Percentiles rank a stretch among this genome's conserved stretches.
phyloP scores from a whole-genome alignment of 495 filamentous ascomycete genomes.

The Choiromyces venosus region DNA sequence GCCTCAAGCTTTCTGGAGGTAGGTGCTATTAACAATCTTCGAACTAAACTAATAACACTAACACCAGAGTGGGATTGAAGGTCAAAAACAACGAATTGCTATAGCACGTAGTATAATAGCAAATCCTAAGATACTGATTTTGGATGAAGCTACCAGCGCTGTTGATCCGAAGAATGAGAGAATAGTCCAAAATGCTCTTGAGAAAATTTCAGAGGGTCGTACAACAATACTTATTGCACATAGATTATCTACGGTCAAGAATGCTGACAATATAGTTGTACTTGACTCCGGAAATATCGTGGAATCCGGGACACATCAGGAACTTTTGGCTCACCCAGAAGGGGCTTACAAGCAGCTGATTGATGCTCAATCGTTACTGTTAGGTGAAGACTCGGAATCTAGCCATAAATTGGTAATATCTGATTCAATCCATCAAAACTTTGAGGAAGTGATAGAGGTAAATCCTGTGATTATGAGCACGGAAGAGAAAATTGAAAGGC shows the following conservation, averaged over 20 bases:
- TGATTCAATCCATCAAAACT: neutral
- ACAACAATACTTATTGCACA: constrained; percentile 62
- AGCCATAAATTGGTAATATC: constrained; percentile 2
- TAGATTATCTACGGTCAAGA: constrained; percentile 54
- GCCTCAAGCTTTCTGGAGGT: constrained; percentile 24
- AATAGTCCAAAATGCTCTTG: constrained; percentile 55
- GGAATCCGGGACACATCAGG: constrained; percentile 76
- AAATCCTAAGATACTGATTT: constrained; percentile 70
- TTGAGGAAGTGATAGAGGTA: neutral
- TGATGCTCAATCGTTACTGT: constrained; percentile 33
- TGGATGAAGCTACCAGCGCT: constrained; percentile 74
- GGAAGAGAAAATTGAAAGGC: constrained; percentile 10
- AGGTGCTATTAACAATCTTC: neutral
- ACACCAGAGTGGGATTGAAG: neutral
- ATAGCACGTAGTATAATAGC: constrained; percentile 70
- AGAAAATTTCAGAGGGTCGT: constrained; percentile 51
- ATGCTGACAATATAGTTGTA: constrained; percentile 63
- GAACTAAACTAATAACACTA: no score
- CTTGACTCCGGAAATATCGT: constrained; percentile 51
- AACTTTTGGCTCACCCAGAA: constrained; percentile 56
- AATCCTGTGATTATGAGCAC: neutral
- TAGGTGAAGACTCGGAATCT: neutral
- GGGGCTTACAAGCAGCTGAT: constrained; percentile 40
- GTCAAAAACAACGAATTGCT: constrained; percentile 41
- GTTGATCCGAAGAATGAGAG: constrained; percentile 56